phyloP scores from a whole-genome alignment of 2,329 filamentous ascomycete genomes.

The Trichoderma guizhouense region DNA sequence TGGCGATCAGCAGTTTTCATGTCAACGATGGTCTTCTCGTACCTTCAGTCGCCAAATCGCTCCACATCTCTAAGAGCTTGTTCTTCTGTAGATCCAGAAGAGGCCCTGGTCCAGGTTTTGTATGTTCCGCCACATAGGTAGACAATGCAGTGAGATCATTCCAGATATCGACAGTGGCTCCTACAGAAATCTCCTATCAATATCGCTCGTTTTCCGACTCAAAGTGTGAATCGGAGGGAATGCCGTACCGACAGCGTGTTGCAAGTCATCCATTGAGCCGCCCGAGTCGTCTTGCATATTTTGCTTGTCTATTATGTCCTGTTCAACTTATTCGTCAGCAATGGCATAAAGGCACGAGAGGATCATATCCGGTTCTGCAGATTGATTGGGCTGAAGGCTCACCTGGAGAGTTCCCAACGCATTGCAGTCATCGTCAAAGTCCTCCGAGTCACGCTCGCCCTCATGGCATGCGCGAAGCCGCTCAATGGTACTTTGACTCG shows the following conservation, averaged over 20 bases:
- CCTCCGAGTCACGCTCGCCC: neutral
- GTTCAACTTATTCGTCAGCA: neutral
- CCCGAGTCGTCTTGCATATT: neutral
- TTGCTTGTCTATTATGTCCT: neutral
- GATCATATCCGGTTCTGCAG: neutral
- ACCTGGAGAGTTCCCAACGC: neutral
- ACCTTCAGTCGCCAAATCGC: neutral
- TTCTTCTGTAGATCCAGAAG: neutral
- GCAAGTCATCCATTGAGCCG: neutral
- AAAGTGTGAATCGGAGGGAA: neutral
- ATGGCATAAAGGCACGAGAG: neutral
- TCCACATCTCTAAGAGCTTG: neutral
- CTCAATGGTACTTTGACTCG: neutral
- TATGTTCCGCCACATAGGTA: neutral
- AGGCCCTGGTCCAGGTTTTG: neutral
- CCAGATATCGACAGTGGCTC: neutral
- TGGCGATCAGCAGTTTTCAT: neutral
- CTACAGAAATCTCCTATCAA: neutral
- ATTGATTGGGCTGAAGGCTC: rapidly evolving
- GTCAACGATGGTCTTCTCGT: neutral
- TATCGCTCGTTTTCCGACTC: neutral
- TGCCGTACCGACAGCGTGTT: neutral
- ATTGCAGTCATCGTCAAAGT: neutral
- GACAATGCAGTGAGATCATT: neutral
- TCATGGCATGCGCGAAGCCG: neutral